Evolutionary conservation across 2,329 filamentous ascomycete genomes (phyloP).

Genomic region (Sclerotinia nivalis): DNA sequence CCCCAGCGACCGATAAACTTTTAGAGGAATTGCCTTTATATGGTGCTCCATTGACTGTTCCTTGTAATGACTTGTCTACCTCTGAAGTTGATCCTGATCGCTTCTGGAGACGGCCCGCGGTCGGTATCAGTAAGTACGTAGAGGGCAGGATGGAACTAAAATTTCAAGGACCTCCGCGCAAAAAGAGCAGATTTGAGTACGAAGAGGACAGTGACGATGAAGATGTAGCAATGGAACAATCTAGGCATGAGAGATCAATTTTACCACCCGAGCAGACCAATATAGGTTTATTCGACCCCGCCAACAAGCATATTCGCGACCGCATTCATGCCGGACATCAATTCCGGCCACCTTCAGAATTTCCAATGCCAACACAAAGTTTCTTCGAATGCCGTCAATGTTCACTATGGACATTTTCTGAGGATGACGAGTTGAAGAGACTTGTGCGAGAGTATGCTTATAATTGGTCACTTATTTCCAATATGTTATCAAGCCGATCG

Average conservation of each 20-base stretch:
- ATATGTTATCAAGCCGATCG: constrained; percentile 72
- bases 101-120: constrained; percentile 71
- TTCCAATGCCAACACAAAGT: constrained; percentile 82
- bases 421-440: constrained; percentile 85
- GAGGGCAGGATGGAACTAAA: constrained; percentile 75
- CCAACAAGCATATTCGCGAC: constrained; percentile 87
- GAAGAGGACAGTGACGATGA: constrained; percentile 69
- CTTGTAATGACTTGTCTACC: constrained; percentile 56
- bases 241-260: constrained; percentile 41
- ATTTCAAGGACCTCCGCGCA: constrained; percentile 64
- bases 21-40: constrained; percentile 82
- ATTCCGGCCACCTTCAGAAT: constrained; percentile 89
- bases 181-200: constrained; percentile 82
- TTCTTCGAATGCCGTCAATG: constrained; percentile 88
- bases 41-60: constrained; percentile 61
- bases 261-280: constrained; percentile 69
- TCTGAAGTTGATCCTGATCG: constrained; percentile 67
- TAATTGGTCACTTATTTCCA: constrained; percentile 95
- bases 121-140: constrained; percentile 85
- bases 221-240: constrained; percentile 45
- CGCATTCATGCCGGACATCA: constrained; percentile 87
- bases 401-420: constrained; percentile 87
- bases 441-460: constrained; percentile 92
- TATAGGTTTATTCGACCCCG: constrained; percentile 84
- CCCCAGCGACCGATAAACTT: constrained; percentile 72